Conservation (phyloP, 345 rosid species). For the Eucalyptus tenuipes region DNA sequence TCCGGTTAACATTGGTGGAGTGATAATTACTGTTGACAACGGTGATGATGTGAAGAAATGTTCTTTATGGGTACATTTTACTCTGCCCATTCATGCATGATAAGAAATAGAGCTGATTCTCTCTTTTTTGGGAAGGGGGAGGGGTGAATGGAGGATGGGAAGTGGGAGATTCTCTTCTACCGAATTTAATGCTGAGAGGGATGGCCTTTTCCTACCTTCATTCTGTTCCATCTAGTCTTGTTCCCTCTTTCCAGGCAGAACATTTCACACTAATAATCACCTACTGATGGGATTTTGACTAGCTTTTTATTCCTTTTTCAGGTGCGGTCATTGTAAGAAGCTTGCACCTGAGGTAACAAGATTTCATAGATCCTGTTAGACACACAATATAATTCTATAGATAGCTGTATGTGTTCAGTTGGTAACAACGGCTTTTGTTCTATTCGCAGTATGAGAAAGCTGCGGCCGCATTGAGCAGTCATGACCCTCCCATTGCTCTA, state of each 20-base stretch:
- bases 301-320: slow-evolving; percentile 2
- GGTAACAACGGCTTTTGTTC: not conserved
- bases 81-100: not conserved
- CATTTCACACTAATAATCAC: not conserved
- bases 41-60: not conserved
- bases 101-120: not conserved
- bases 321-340: slow-evolving; percentile 95
- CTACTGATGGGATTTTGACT: not conserved
- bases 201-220: not conserved
- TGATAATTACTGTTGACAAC: not conserved
- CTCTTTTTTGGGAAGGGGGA: not conserved
- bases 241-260: not conserved
- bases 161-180: not conserved
- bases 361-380: not conserved
- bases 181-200: not conserved
- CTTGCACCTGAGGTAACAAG: slow-evolving; percentile 87
- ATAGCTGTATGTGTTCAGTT: not conserved
- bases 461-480: slow-evolving; percentile 63
- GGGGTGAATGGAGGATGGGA: not conserved
- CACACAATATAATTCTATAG: not conserved
- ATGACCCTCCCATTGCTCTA: slow-evolving; percentile 46
- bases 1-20: not conserved
- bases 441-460: slow-evolving; percentile 79
- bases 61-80: not conserved
- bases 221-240: not conserved